Percentiles rank a stretch among this genome's conserved stretches.
phyloP scores from a whole-genome alignment of 225 moss, liverwort and hornwort genomes.

The Takakia lepidozioides region DNA sequence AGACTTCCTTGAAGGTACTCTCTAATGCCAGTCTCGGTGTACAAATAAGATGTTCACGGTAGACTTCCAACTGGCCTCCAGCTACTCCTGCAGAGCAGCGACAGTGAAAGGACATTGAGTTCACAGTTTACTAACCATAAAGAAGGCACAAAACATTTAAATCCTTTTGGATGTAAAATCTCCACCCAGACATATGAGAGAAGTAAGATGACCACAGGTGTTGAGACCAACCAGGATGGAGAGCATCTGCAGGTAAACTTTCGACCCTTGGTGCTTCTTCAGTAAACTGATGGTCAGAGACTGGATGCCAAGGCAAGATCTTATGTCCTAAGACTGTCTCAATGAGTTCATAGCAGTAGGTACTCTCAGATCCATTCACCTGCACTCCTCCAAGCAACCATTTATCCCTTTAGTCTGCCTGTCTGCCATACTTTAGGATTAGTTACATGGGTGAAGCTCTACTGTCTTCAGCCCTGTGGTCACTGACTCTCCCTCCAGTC shows the following conservation, averaged over 20 bases:
- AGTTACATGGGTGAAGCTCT: too few species aligned
- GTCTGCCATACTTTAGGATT: too few species aligned
- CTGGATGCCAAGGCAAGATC: constrained; percentile 48
- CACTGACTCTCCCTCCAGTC: too few species aligned
- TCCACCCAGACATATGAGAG: too few species aligned
- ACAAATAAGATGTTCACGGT: constrained; percentile 71
- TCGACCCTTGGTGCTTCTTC: constrained; percentile 29
- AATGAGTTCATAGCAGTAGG: constrained; percentile 72
- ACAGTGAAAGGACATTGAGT: too few species aligned
- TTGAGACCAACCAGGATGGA: constrained; percentile 21
- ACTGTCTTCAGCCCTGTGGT: too few species aligned
- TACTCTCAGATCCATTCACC: constrained; percentile 39
- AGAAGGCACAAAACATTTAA: too few species aligned
- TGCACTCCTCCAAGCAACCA: too few species aligned
- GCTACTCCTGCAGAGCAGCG: constrained; percentile 21
- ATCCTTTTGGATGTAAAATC: too few species aligned
- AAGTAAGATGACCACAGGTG: too few species aligned
- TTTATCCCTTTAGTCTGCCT: too few species aligned
- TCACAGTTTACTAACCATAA: too few species aligned
- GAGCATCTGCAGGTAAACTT: constrained; percentile 29
- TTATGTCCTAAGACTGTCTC: constrained; percentile 52
- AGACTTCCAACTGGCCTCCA: constrained; percentile 47
- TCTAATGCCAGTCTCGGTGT: constrained; percentile 39
- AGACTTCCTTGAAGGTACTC: constrained; percentile 47
- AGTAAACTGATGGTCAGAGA: constrained; percentile 21